These are phyloP conservation scores for Echites panduratus DNA, from an alignment of 257 asterid genomes.

Conservation along the genomic window DNA sequence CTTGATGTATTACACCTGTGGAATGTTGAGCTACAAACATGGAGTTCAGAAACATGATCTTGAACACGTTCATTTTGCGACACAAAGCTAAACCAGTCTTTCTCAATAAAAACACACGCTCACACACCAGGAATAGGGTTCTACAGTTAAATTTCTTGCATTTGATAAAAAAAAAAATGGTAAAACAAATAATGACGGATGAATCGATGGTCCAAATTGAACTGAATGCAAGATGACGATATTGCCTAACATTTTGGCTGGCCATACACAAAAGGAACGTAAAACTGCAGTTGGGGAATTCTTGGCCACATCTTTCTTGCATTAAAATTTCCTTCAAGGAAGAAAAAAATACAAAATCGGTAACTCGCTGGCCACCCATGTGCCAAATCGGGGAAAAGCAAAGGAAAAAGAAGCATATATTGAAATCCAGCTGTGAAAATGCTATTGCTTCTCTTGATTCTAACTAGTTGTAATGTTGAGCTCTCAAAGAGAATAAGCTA, in stretches of 20 bases:
- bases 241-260: no score
- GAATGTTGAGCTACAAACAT: background rate
- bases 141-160: background rate
- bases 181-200: background rate
- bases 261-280: no score
- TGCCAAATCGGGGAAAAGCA: background rate
- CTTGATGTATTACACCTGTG: no score
- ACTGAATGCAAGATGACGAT: background rate
- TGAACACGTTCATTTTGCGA: no score
- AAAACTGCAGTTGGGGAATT: no score
- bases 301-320: background rate
- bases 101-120: background rate
- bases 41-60: no score
- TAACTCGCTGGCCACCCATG: background rate
- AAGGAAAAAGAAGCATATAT: background rate
- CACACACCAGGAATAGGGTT: no score
- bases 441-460: background rate
- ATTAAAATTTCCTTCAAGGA: background rate
- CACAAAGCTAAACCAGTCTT: no score
- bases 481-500: slow-evolving; percentile 7
- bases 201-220: background rate
- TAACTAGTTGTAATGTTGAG: background rate
- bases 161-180: background rate
- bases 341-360: background rate
- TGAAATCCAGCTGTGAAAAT: background rate